phyloP scores from a whole-genome alignment of 2,329 filamentous ascomycete species.

The Cadophora luteo-olivacea region DNA sequence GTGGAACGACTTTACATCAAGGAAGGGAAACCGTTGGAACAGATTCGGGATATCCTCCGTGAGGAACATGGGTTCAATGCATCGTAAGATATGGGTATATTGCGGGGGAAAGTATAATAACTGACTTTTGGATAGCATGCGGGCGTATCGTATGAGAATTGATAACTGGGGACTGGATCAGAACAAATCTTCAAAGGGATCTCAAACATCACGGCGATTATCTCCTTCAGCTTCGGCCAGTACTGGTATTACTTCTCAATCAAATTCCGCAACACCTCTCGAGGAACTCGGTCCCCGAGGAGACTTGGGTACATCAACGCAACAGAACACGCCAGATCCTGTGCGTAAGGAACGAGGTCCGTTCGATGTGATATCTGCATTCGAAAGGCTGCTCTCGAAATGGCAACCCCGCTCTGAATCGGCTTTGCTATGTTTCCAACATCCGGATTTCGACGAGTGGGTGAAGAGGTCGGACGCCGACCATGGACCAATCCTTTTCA shows the following conservation, averaged over 20 bases:
- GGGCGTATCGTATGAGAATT: slow-evolving; percentile 29
- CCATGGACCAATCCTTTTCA: slow-evolving; percentile 30
- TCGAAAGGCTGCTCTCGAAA: slow-evolving; percentile 30
- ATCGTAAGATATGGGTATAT: slow-evolving; percentile 25
- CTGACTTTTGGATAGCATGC: slow-evolving; percentile 19
- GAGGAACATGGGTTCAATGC: slow-evolving; percentile 30
- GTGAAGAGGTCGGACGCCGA: slow-evolving; percentile 19
- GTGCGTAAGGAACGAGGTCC: background rate
- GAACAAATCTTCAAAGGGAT: slow-evolving; percentile 22
- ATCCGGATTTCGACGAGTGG: slow-evolving; percentile 25
- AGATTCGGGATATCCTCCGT: slow-evolving; percentile 28
- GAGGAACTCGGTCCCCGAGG: background rate
- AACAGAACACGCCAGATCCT: background rate
- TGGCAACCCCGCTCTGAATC: slow-evolving; percentile 33
- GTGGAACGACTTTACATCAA: slow-evolving; percentile 31
- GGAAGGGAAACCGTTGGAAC: slow-evolving; percentile 27
- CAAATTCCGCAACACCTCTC: background rate
- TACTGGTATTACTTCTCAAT: background rate
- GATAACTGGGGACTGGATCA: slow-evolving; percentile 25
- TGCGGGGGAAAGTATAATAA: background rate
- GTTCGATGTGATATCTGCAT: slow-evolving; percentile 19
- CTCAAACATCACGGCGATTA: background rate
- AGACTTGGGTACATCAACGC: background rate
- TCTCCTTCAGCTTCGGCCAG: background rate
- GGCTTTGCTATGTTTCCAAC: slow-evolving; percentile 26